Evolutionary conservation across 495 filamentous ascomycete species (phyloP), one percentile per base, ranked within the genome.

Genomic region (Penicillium diatomitis): DNA sequence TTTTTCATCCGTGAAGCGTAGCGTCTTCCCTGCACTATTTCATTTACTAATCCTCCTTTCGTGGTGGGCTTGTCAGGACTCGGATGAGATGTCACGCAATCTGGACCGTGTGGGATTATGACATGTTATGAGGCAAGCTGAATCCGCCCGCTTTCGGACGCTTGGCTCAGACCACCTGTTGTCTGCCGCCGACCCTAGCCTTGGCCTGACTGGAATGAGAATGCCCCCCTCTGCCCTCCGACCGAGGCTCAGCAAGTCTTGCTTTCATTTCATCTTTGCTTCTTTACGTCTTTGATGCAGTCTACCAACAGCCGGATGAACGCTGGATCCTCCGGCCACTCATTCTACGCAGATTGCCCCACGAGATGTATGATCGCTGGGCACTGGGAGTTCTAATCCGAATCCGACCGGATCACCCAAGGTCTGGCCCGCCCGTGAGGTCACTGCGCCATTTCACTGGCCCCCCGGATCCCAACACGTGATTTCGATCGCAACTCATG

Each of bases 381-480:
- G 20, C 20, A 20, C 20, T 20, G 20, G 20, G 20, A 20, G 20
- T 20, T 20, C 20, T 20, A 20, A 20, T 20, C 20, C 20, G 20
- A 43, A 32, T 31, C 31, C 8, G 41, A 43, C 41, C 33, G 41
- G 41, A 12, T 27, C 32, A 12, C 41, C 41, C 8, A 33, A 44
- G 34, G 10, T n/a, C 12, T 38, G 34, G 11, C 11, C 35, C 37
- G 42, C 63, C 58, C 69, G 71, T 74, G 71, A 73, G 58, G 69
- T 62, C 53, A 60, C 50, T 50, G 62, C 58, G 64, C 53, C 52
- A 54, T 71, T 55, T 72, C 63, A 74, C 71, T 74, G 71, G 71
- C 58, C 9, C 40, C 39, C 40, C 57, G 47, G 12, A 32, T 38
- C 34, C 29, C 44, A 37, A 44, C 69, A 73, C 68, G 67, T 72